Evolutionary conservation across 1,139 yeast species (phyloP).

Genomic region (Pichia sp.): DNA sequence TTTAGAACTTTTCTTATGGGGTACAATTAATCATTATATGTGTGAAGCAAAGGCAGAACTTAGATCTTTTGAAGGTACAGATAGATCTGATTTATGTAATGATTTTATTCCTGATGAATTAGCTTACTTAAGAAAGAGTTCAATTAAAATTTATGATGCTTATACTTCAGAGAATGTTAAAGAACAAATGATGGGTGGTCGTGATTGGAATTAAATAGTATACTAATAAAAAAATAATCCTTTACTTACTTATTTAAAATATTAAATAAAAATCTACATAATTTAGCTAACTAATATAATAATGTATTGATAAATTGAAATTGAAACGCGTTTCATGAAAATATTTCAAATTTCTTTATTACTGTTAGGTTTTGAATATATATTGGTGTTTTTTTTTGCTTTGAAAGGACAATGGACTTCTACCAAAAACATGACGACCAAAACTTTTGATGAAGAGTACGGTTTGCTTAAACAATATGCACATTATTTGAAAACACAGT

Average conservation of each 20-base stretch:
- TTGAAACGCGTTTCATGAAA: no score
- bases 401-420: no score
- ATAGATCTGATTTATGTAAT: slow-evolving; percentile 13
- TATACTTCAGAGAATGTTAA: slow-evolving; percentile 8
- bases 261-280: no score
- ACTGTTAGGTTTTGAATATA: no score
- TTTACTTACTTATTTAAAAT: no score
- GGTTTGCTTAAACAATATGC: slow-evolving; percentile 5
- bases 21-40: slow-evolving; percentile 17
- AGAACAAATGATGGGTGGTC: slow-evolving; percentile 16
- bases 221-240: no score
- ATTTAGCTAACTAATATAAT: no score
- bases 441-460: not conserved
- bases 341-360: no score
- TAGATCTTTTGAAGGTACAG: slow-evolving; percentile 10
- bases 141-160: slow-evolving; percentile 9
- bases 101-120: slow-evolving; percentile 15
- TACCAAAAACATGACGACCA: not conserved
- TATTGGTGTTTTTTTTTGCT: no score
- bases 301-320: no score
- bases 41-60: slow-evolving; percentile 15
- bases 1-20: slow-evolving; percentile 26
- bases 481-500: slow-evolving; percentile 7
- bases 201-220: slow-evolving; percentile 11
- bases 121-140: slow-evolving; percentile 13